Percentiles rank a stretch among this genome's conserved stretches.
Conservation (phyloP, 2,329 filamentous ascomycete genomes). For the Hypoxylon sp. region DNA sequence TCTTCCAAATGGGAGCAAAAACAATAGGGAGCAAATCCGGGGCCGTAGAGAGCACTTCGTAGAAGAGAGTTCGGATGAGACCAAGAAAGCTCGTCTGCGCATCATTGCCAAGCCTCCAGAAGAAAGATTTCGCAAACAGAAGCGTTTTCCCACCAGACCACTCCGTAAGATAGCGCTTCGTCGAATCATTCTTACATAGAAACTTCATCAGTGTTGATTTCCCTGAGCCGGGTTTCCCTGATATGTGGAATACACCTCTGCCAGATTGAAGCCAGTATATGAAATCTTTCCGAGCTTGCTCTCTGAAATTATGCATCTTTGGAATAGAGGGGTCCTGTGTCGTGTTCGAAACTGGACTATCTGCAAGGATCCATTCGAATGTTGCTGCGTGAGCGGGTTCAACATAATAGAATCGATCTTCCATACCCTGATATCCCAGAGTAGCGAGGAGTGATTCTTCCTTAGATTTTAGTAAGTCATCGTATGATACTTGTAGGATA, state of each 20-base stretch:
- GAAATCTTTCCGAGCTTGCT: slow-evolving; percentile 19
- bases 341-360: neutral
- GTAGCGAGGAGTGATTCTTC: slow-evolving; percentile 7
- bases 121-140: slow-evolving; percentile 44
- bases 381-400: slow-evolving; percentile 24
- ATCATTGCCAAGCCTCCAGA: slow-evolving; percentile 45
- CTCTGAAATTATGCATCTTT: neutral
- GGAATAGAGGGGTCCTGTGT: neutral
- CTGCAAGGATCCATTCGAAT: slow-evolving; percentile 33
- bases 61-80: slow-evolving; percentile 43
- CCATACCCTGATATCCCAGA: slow-evolving; percentile 22
- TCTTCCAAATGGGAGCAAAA: slow-evolving; percentile 39
- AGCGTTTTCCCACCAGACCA: slow-evolving; percentile 38
- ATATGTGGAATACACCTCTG: slow-evolving; percentile 44
- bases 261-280: slow-evolving; percentile 35
- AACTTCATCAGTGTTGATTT: slow-evolving; percentile 52
- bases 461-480: slow-evolving; percentile 14
- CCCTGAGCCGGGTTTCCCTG: slow-evolving; percentile 50
- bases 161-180: slow-evolving; percentile 18
- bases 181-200: slow-evolving; percentile 31
- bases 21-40: slow-evolving; percentile 22
- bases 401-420: slow-evolving; percentile 35
- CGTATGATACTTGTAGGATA: slow-evolving; percentile 14
- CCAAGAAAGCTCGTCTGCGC: slow-evolving; percentile 45
- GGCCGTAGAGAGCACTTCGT: slow-evolving; percentile 36